These are phyloP conservation scores for Plasmodium ovale DNA, from an alignment of 169 alveolate species.

Conservation along the genomic window DNA sequence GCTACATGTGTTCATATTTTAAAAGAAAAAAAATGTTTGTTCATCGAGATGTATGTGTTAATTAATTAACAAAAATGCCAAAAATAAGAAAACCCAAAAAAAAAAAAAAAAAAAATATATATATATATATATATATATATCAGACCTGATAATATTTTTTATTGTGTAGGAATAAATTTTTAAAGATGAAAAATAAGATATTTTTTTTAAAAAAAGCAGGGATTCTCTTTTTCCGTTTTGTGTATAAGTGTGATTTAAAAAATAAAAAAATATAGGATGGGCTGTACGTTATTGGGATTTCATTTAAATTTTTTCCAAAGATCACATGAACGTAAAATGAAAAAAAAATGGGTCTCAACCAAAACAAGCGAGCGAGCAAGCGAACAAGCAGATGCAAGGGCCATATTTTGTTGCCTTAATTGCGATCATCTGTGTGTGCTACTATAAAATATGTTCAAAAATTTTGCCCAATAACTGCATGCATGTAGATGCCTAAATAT, in stretches of 20 bases:
- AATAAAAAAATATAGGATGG: neutral
- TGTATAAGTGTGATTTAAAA: neutral
- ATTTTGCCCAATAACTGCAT: slow-evolving; percentile 23
- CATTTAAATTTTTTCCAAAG: neutral
- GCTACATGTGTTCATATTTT: slow-evolving; percentile 12
- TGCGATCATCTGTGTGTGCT: slow-evolving; percentile 4
- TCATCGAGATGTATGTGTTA: neutral
- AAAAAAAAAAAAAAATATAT: neutral
- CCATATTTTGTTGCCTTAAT: neutral
- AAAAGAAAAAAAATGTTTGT: neutral
- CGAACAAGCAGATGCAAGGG: neutral
- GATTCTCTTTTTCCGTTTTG: neutral
- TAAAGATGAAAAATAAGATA: neutral
- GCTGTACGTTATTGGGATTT: neutral
- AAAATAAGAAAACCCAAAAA: slow-evolving; percentile 1
- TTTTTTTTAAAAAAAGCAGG: neutral
- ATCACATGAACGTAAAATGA: neutral
- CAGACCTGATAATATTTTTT: too few species aligned
- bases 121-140: neutral
- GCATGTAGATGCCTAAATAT: slow-evolving; percentile 29
- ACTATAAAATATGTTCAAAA: slow-evolving; percentile 1
- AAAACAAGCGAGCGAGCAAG: neutral
- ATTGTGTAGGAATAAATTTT: neutral
- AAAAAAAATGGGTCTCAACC: neutral
- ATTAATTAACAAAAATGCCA: neutral